These are phyloP conservation scores for Taiozyma sp. DNA, from an alignment of 1,139 yeast species.

Conservation along the genomic window DNA sequence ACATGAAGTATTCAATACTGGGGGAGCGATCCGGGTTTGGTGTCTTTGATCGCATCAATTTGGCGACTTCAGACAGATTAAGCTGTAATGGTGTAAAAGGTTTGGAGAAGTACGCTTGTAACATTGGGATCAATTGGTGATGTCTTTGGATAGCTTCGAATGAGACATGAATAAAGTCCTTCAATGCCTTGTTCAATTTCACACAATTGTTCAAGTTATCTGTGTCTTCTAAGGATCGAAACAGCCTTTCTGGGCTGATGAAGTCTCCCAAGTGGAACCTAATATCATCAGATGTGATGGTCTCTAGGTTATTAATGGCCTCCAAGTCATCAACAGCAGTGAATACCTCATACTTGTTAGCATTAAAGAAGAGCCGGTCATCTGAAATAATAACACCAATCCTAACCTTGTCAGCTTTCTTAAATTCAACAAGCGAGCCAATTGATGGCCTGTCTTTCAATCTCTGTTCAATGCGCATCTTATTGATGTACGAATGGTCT, in stretches of 20 bases:
- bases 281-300: constrained; percentile 4
- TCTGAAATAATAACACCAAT: constrained; percentile 8
- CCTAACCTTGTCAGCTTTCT: neutral
- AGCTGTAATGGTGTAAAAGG: constrained; percentile 7
- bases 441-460: constrained; percentile 22
- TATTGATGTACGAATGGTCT: constrained; percentile 1
- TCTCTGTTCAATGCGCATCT: constrained; percentile 1
- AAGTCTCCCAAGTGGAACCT: constrained; percentile 2
- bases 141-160: constrained; percentile 1
- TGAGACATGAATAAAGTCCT: constrained; percentile 5
- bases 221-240: constrained; percentile 1
- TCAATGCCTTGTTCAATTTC: constrained; percentile 2
- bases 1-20: constrained; percentile 9
- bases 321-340: neutral
- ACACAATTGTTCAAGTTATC: neutral
- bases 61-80: constrained; percentile 5
- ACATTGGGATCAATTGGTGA: constrained; percentile 11
- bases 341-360: constrained; percentile 6
- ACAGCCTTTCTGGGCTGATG: constrained; percentile 4
- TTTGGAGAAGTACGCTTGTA: constrained; percentile 15
- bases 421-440: constrained; percentile 8
- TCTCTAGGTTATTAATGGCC: neutral
- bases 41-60: constrained; percentile 5
- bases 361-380: constrained; percentile 5
- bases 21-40: neutral